phyloP scores from a whole-genome alignment of 2,329 filamentous ascomycete species.

The Paramyrothecium sp. region DNA sequence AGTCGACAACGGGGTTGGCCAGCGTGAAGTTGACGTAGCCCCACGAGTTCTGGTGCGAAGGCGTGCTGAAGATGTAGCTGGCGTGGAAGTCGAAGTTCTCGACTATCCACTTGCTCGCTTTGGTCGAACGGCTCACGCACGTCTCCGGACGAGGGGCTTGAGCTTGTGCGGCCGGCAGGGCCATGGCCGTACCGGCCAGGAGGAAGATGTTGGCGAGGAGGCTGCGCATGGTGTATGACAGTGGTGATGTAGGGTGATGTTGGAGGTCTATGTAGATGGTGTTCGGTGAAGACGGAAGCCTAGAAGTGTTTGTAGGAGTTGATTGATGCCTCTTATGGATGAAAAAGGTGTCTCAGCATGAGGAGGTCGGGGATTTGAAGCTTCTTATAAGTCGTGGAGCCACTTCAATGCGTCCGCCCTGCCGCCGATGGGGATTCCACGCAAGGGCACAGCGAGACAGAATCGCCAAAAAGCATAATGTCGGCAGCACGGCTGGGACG shows the following conservation, averaged over 20 bases:
- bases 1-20: constrained; percentile 41
- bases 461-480: neutral
- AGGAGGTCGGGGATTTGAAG: neutral
- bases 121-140: constrained; percentile 18
- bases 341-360: neutral
- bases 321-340: neutral
- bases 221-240: neutral
- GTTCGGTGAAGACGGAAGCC: neutral
- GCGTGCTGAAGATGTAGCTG: constrained; percentile 48
- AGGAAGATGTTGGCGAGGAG: constrained; percentile 11
- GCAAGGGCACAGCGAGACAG: neutral
- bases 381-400: neutral
- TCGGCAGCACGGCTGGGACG: neutral
- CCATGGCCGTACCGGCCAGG: constrained; percentile 20
- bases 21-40: constrained; percentile 49
- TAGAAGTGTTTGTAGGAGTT: neutral
- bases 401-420: neutral
- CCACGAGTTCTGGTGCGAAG: constrained; percentile 48
- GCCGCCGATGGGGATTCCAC: neutral
- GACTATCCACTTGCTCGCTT: constrained; percentile 34
- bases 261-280: neutral
- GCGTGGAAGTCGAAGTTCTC: constrained; percentile 46
- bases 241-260: neutral
- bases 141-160: constrained; percentile 1
- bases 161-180: constrained; percentile 13